These are phyloP conservation scores for Trichosporon ovoides DNA, from an alignment of 1,284 basidiomycete genomes.

Conservation along the genomic window DNA sequence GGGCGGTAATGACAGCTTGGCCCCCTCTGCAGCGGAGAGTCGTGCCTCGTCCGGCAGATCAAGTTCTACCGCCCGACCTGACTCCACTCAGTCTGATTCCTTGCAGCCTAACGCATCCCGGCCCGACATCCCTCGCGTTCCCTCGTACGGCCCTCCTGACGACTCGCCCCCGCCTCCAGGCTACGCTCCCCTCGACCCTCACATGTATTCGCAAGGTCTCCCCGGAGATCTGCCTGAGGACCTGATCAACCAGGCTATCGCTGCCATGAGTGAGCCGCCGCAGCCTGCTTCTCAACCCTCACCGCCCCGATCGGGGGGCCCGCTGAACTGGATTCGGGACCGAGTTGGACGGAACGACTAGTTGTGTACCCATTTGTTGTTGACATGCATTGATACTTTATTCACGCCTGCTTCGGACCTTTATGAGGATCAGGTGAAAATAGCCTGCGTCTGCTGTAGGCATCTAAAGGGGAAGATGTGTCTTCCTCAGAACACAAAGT, in stretches of 20 bases:
- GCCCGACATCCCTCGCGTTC: conserved; percentile 8
- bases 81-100: too few relatives aligned
- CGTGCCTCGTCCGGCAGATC: conserved; percentile 1
- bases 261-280: conserved; percentile 34
- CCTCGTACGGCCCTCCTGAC: conserved; percentile 18
- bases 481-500: too few relatives aligned
- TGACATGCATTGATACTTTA: conserved; percentile 3
- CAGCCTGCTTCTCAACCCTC: neutral
- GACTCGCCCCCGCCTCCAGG: conserved; percentile 42
- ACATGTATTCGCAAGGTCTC: conserved; percentile 47
- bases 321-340: neutral
- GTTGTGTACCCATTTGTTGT: conserved; percentile 6
- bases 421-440: too few relatives aligned
- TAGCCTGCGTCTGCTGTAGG: too few relatives aligned
- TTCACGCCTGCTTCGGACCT: neutral
- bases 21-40: neutral
- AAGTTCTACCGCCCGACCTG: conserved; percentile 6
- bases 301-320: neutral
- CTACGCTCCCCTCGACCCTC: conserved; percentile 49
- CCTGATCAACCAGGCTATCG: conserved; percentile 47
- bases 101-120: too few relatives aligned
- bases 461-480: too few relatives aligned
- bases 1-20: neutral
- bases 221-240: conserved; percentile 49
- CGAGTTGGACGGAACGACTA: neutral